Base-by-base conservation (phyloP, 1,284 basidiomycete genomes). In the Melanopsichium pennsylvanicum region DNA sequence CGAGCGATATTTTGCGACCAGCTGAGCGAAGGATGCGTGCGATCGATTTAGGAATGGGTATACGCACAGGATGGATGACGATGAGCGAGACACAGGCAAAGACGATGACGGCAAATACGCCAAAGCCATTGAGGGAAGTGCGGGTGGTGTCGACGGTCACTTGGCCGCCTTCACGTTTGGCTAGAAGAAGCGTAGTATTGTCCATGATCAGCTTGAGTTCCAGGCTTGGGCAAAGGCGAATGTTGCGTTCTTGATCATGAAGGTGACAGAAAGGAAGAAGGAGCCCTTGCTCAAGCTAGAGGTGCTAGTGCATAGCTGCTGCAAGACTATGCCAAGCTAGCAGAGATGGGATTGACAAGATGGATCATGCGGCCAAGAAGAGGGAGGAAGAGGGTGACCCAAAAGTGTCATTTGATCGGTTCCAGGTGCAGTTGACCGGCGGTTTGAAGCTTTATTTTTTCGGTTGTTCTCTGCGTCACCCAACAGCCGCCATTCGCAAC, bases 21-120 rank as follows among this genome's bases (percentile, higher is more conserved):
- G 18, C 18, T 6, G 23, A 31, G 9, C 63, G 56, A 13, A 58
- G 16, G n/a, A 37, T 8, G 1, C 16, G 41, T 1, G 69, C 52
- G 12, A 78, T 34, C 11, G 31, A 23, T 2, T 31, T 29, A 0
- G 78, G 78, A 4, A 79, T 38, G 3, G 50, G 75, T n/a, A 79
- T 61, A 33, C 47, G 47, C 18, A 79, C 36, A 1, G 78, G 78
- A 22, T 52, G 59, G 25, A 78, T 79, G 41, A 75, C 74, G 41
- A 80, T 50, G n/a, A 79, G 61, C 19, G 75, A 72, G 6, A 79
- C 76, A 36, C 62, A 36, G 21, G 76, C 73, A 42, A 80, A 78
- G 40, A 80, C 78, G 49, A 79, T 63, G 68, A 80, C 58, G 34
- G 75, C 69, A 37, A 80, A 78, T 45, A 80, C 64, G 29, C 78